Evolutionary conservation across 371 early-diverging fungal genomes (phyloP), one percentile per base, ranked within the genome.

Genomic region (Chytridium lagenaria): DNA sequence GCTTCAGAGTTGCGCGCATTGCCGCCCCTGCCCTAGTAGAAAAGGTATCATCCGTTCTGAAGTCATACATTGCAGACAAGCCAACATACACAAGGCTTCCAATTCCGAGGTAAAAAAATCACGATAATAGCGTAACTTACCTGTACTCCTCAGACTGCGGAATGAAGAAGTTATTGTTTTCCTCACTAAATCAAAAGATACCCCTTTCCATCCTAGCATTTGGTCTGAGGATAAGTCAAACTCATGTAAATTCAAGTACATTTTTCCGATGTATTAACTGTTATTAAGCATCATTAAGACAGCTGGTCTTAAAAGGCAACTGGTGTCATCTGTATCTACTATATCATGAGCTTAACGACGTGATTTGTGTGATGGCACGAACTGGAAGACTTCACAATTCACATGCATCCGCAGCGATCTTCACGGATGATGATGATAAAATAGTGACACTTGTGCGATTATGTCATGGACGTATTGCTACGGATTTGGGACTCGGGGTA

Each of bases 41-140:
- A 33, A 87, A 91, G 67, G 90, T 92, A 71, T 84, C 86, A 37
- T 83, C 82, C 0, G 87, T 93, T 10, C 75, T 97, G 26, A 82
- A 86, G 37, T 80, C 85, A 28, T 95, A 92, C 80, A 86, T 85
- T 30, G 84, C 83, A n/a, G 95, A 95, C 79, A 88, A 87, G 71
- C 89, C 89, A 33, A 76, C 92, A 38, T 81, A 91, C 59, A 95
- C 94, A 23, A 85, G 88, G 39, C 86, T 91, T 55, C 95, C 95
- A 5, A 85, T 95, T 80, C 93, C 95, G 71, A 87, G 91, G 87
- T 89, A 83, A 84, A 83, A 79, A 81, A 78, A 81, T 85, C 79
- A 83, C 81, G 37, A 50, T 49, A 66, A 52, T 64, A 33, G 61
- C 68, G 49, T 55, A 23, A 33, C 37, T 22, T 69, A 55, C 55